Base-by-base conservation (phyloP, 768 basidiomycete genomes). In the Mycena crocata region DNA sequence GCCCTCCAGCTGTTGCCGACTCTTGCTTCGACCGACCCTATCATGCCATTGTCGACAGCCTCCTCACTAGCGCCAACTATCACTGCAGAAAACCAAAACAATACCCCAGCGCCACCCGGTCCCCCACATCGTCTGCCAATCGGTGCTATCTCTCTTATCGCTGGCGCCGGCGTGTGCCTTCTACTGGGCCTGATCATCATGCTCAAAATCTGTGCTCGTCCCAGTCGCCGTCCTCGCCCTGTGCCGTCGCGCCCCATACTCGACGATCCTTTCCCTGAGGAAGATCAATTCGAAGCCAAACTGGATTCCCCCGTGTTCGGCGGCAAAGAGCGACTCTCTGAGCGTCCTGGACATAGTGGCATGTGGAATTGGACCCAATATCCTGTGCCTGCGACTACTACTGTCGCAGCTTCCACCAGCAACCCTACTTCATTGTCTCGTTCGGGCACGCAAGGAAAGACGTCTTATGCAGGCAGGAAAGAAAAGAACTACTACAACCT, bases 211-310 rank as follows among this genome's bases (percentile, higher is more conserved):
- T 84, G 84, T 56, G 77, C 77, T 62, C 84, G 85, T 31, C 90
- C 87, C 26, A 80, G 79, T 23, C 83, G 83, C 40, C 85, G 83
- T 50, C 79, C 78, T n/a, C 86, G 83, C 23, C 90, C 87, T 8
- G 89, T 83, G n/a, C 92, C 91, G 4, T 93, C 92, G 32, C 82
- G 90, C n/a, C 92, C 92, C 0, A 89, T 92, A 50, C 79, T 90
- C 15, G 87, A 90, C 62, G 88, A 91, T 40, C 80, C 78, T 15
- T 85, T 82, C 65, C 75, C 82, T 15, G 84, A 86, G 28, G 82
- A 84, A 44, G 81, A 87, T 42, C 77, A 76, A 50, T 82, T 78
- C 62, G 77, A 81, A 37, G 57, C 61, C 15, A 66, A 70, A 45
- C 73, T 80, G 59, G 89, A 89, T 28, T 93, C 92, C 3, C 91